Percentiles rank a stretch among this genome's conserved stretches.
Conservation (phyloP, 768 basidiomycete species). For the Mrakia gelida region DNA sequence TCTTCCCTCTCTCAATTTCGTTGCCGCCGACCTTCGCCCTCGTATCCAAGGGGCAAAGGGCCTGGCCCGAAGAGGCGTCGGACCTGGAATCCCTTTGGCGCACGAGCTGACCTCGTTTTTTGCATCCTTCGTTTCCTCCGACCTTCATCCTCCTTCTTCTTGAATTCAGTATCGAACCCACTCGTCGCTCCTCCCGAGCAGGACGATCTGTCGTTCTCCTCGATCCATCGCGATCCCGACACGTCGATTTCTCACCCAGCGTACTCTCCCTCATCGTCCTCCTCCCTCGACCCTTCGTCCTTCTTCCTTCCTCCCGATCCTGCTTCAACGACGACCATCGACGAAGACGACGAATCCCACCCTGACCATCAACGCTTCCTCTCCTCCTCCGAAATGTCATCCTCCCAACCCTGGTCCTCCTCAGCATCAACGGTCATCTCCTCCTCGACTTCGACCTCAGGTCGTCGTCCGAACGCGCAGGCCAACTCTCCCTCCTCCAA, state of each 20-base stretch:
- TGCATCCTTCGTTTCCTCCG: too few relatives aligned
- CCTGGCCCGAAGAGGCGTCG: too few relatives aligned
- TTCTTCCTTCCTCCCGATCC: not conserved
- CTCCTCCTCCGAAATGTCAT: not conserved
- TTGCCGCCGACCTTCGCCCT: too few relatives aligned
- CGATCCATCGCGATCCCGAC: not conserved
- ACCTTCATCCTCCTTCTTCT: not conserved
- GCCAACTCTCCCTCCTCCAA: not conserved
- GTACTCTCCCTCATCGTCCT: not conserved
- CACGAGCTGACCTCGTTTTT: too few relatives aligned
- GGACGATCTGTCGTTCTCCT: conserved; percentile 3
- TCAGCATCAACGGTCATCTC: not conserved
- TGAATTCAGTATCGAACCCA: not conserved
- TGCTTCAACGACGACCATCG: not conserved
- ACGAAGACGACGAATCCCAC: not conserved
- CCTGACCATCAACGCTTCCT: not conserved
- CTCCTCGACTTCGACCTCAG: not conserved
- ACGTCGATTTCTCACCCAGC: not conserved
- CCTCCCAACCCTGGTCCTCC: not conserved
- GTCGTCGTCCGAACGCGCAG: not conserved
- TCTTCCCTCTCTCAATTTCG: too few relatives aligned
- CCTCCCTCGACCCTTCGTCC: not conserved
- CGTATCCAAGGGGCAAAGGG: not conserved
- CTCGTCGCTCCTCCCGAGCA: not conserved
- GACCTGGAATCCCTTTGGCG: too few relatives aligned